A percentile compares a stretch with the other conserved stretches of the same genome.
phyloP scores from a whole-genome alignment of 1,284 basidiomycete species.

The Trichosporon inkin region DNA sequence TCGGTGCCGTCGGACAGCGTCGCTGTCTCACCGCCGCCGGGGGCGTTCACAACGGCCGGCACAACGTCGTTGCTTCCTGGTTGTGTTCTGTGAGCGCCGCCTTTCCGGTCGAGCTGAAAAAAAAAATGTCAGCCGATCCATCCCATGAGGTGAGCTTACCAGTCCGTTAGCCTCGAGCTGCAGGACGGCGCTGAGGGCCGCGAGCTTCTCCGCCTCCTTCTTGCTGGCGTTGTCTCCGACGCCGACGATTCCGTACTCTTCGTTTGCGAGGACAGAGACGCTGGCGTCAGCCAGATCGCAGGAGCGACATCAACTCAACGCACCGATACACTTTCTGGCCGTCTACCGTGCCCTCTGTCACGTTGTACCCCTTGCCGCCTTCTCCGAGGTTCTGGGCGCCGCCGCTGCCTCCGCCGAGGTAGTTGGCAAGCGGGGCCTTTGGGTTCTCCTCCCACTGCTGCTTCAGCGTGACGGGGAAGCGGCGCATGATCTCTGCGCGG shows the following conservation, averaged over 20 bases:
- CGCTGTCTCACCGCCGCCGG: slow-evolving; percentile 18
- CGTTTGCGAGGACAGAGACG: slow-evolving; percentile 35
- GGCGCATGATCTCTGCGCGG: slow-evolving; percentile 30
- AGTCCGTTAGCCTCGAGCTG: slow-evolving; percentile 54
- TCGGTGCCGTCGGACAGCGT: slow-evolving; percentile 63
- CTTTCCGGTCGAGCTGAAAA: slow-evolving; percentile 9
- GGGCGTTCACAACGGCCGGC: neutral
- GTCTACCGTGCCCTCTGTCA: slow-evolving; percentile 33
- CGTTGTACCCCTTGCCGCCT: slow-evolving; percentile 28
- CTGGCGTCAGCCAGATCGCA: slow-evolving; percentile 24
- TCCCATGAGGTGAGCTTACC: neutral
- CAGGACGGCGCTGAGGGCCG: slow-evolving; percentile 66
- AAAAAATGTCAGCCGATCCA: neutral
- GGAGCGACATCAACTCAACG: neutral
- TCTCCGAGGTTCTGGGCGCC: slow-evolving; percentile 32
- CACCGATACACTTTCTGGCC: slow-evolving; percentile 38
- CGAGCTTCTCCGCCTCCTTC: slow-evolving; percentile 71
- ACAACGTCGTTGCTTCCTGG: neutral
- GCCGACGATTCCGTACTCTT: slow-evolving; percentile 43
- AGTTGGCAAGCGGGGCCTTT: slow-evolving; percentile 48
- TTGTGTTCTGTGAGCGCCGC: slow-evolving; percentile 1
- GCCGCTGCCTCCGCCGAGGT: slow-evolving; percentile 33
- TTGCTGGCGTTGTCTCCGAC: slow-evolving; percentile 62
- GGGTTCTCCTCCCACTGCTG: slow-evolving; percentile 46
- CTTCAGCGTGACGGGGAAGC: slow-evolving; percentile 32